Base-by-base conservation (phyloP, 441 rosid species). In the Erysimum pusillum region DNA sequence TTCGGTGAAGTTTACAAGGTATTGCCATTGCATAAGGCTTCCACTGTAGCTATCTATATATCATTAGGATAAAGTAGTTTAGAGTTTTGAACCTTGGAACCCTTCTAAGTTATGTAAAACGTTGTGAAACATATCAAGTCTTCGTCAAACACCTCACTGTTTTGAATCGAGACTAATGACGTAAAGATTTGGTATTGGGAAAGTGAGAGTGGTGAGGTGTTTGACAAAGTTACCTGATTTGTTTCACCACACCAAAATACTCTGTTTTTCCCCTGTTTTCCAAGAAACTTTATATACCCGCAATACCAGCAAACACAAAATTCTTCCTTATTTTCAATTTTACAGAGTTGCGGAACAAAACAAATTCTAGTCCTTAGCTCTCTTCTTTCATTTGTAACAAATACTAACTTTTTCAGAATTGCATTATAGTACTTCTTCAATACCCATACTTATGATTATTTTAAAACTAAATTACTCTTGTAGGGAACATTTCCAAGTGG, bases 1-100 rank as follows among this genome's bases (percentile, higher is more conserved):
- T 86, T 86, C 44, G 87, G 86, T 0, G 39, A 75, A n/a, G 87
- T 87, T 46, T 85, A 80, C 77, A 83, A 83, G 87, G 86, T 85
- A 80, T 17, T 13, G 28, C 17, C 35, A 53, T 53, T 53, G 9
- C 35, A 25, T 13, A 25, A 35, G 14, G 32, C 0, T 52, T 4
- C 32, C 5, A 17, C 5, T 28, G 2, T 22, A 52, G 58, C 8
- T 52, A 0, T 52, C 11, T n/a, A n/a, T n/a, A n/a, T 52, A 22
- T 52, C 54, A 49, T 8, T 9, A 52, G 32, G 14, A n/a, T 45
- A 45, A 4, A 20, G 2, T 48, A 53, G 15, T n/a, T n/a, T 54
- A 52, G 57, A 20, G 59, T 53, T 53, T 25, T 6, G 4, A 25
- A 53, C 13, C 0, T 53, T 53, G 35, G 1, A 7, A 42, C 0